phyloP scores from a whole-genome alignment of 108 stramenopile species.

The Skeletonema potamos region DNA sequence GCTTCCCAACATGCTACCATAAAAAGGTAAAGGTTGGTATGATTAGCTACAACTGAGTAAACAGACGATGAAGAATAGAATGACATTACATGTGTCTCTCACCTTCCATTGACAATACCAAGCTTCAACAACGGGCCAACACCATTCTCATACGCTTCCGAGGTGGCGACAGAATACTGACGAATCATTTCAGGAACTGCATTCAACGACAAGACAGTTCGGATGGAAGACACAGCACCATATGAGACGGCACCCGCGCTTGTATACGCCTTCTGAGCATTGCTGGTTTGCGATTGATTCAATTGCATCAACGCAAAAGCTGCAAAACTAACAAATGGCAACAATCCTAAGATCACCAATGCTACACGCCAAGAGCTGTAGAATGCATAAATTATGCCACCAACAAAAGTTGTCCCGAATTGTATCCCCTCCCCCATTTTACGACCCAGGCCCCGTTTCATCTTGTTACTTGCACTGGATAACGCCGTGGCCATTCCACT shows the following conservation, averaged over 20 bases:
- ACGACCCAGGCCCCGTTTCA: constrained; percentile 56
- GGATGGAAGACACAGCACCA: constrained; percentile 42
- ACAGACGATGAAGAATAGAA: too few relatives aligned
- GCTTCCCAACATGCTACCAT: constrained; percentile 65
- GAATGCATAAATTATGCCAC: constrained; percentile 63
- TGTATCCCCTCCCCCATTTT: constrained; percentile 79
- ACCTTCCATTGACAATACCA: constrained; percentile 66
- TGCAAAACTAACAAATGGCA: constrained; percentile 53
- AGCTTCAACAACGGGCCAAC: constrained; percentile 33
- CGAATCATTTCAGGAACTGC: constrained; percentile 45
- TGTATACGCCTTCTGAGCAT: constrained; percentile 48
- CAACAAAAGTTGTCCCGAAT: constrained; percentile 59
- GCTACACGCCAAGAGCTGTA: constrained; percentile 60
- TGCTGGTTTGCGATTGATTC: constrained; percentile 54
- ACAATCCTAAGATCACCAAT: constrained; percentile 52
- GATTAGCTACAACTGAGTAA: too few relatives aligned
- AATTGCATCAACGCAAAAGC: constrained; percentile 48
- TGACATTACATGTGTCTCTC: too few relatives aligned
- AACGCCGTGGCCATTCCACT: constrained; percentile 42
- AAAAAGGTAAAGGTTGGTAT: too few relatives aligned
- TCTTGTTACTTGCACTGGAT: constrained; percentile 3
- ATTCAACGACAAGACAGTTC: constrained; percentile 52
- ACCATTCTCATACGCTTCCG: constrained; percentile 53
- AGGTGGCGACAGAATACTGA: constrained; percentile 49
- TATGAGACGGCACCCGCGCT: constrained; percentile 43